Conservation (phyloP, 1,139 yeast genomes). For the Taiozyma sp. region DNA sequence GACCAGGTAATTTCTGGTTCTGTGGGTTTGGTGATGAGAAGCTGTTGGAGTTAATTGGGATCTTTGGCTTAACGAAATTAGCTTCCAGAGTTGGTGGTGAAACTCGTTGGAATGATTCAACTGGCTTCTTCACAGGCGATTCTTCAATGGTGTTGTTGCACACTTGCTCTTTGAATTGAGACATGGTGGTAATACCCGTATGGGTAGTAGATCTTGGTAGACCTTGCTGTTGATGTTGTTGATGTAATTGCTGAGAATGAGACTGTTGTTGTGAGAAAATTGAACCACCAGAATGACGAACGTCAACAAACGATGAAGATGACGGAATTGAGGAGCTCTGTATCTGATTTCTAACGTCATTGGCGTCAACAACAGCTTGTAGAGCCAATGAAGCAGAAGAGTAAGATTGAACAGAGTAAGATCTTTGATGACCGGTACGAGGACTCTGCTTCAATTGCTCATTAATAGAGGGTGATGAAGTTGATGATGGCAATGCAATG, state of each 20-base stretch:
- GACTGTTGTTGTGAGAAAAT: conserved; percentile 11
- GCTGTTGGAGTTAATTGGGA: conserved; percentile 18
- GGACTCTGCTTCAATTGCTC: conserved; percentile 17
- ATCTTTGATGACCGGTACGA: conserved; percentile 24
- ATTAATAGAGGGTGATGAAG: conserved; percentile 26
- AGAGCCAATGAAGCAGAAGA: conserved; percentile 54
- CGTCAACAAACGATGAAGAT: conserved; percentile 25
- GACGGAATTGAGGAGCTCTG: conserved; percentile 25
- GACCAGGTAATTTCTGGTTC: conserved; percentile 22
- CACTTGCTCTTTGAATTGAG: conserved; percentile 7
- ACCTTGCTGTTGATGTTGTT: conserved; percentile 23
- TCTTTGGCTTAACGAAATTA: conserved; percentile 18
- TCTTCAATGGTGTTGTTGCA: conserved; percentile 37
- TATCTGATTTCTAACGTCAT: conserved; percentile 34
- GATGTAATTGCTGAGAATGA: conserved; percentile 19
- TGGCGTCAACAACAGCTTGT: conserved; percentile 62
- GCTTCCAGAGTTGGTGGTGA: background rate
- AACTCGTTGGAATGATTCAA: conserved; percentile 1
- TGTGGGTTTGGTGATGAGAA: conserved; percentile 11
- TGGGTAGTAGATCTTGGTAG: conserved; percentile 39
- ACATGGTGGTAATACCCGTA: conserved; percentile 28
- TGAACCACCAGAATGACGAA: conserved; percentile 11
- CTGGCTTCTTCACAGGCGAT: conserved; percentile 30
- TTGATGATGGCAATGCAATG: conserved; percentile 40
- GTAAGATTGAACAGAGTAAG: conserved; percentile 28